Base-by-base conservation (phyloP, 1,284 basidiomycete species). In the Lentinula novae-zelandiae region DNA sequence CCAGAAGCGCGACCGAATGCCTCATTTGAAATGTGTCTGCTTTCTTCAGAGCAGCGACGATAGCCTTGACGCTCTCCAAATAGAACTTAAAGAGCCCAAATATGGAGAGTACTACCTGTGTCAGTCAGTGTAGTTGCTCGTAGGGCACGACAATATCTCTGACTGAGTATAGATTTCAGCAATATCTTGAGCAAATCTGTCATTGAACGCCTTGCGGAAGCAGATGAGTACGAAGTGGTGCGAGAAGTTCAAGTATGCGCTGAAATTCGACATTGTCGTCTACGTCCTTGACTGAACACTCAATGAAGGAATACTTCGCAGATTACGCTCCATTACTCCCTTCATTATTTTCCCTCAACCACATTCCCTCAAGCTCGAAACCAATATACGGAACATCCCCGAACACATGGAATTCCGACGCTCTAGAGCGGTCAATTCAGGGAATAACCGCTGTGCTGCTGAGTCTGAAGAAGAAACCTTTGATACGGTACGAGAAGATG, bases 71-170 rank as follows among this genome's bases (percentile, higher is more conserved):
- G 89, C 90, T 8, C 80, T 98, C 56, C 90, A 91, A 67, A 78
- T 82, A 49, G 97, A 99, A 73, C 81, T 99, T 57, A 81, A 81
- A 49, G 90, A 93, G 69, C 97, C 96, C 4, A 90, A 91, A 72
- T 99, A 99, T 72, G 93, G 93, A 70, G 92, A 93, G 75, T 99
- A 99, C 77, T 98, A 95, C 82, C 79, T 98, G 69, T 97, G 95
- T 97, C 82, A 89, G 94, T 93, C 78, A 81, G 86, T 89, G 81
- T 56, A 68, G 69, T 67, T 66, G 62, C 62, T 63, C 61, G 60
- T 67, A 63, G 62, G 64, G 65, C 58, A 60, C 61, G 31, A 62
- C 63, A 15, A 52, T 65, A 66, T 60, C 60, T 60, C 53, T 62
- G 56, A 56, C 60, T 66, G 61, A 62, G 53, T 62, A 31, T 66